These are phyloP conservation scores for Athelia sp. DNA, from an alignment of 1,284 basidiomycete genomes.

Conservation along the genomic window DNA sequence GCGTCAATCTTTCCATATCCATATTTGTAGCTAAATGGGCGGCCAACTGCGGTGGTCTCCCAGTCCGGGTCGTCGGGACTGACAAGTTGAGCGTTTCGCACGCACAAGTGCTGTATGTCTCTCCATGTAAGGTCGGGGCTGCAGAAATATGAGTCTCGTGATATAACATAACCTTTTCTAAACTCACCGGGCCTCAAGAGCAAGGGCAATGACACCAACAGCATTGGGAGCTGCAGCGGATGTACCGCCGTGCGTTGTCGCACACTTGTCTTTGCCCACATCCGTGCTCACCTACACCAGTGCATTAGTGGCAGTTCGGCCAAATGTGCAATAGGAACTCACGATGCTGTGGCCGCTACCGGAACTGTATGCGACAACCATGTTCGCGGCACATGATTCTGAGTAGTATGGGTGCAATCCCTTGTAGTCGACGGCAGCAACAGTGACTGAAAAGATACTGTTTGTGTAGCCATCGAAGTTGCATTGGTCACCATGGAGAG, in stretches of 20 bases:
- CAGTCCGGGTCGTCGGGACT: conserved; percentile 94
- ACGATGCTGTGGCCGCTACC: conserved; percentile 94
- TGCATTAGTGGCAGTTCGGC: conserved; percentile 13
- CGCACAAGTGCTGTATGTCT: conserved; percentile 90
- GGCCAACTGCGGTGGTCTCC: conserved; percentile 79
- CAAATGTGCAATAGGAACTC: conserved; percentile 29
- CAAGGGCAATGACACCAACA: conserved; percentile 86
- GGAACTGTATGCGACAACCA: conserved; percentile 95
- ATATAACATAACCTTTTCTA: conserved; percentile 2
- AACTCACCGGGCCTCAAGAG: conserved; percentile 74
- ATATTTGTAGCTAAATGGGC: conserved; percentile 94
- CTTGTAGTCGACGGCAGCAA: conserved; percentile 89
- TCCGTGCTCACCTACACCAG: conserved; percentile 85
- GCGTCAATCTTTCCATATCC: conserved; percentile 92
- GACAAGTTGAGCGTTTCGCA: conserved; percentile 75
- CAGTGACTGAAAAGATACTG: conserved; percentile 94
- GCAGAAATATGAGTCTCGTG: conserved; percentile 7
- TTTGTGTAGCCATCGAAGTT: conserved; percentile 99
- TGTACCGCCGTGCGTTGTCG: conserved; percentile 88
- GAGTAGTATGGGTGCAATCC: conserved; percentile 97
- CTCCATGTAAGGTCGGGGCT: conserved; percentile 96
- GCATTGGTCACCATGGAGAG: conserved; percentile 90
- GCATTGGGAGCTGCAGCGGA: conserved; percentile 97
- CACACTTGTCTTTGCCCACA: conserved; percentile 81
- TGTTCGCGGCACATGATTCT: conserved; percentile 94